phyloP scores from a whole-genome alignment of 192 early-diverging fungal genomes.

The Globomyces pollinis-pini region DNA sequence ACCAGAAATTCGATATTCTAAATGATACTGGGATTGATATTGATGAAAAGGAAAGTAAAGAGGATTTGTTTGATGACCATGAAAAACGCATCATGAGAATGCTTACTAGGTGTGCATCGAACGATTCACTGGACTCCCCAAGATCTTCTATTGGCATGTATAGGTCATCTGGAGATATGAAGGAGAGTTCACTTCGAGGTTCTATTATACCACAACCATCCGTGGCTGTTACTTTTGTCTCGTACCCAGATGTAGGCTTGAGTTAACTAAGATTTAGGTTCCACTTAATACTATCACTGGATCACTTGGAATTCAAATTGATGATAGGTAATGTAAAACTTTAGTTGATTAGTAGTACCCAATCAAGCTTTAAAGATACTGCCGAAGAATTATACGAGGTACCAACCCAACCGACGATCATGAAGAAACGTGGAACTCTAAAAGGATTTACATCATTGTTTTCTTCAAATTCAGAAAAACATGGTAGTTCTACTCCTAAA shows the following conservation, averaged over 20 bases:
- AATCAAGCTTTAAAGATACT: no score
- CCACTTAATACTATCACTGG: no score
- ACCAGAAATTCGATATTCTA: not conserved
- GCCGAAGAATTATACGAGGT: no score
- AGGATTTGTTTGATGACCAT: not conserved
- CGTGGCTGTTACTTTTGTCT: not conserved
- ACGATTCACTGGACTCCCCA: not conserved
- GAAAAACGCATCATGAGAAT: conserved; percentile 8
- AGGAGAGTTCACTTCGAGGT: not conserved
- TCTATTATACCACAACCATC: not conserved
- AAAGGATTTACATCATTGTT: no score
- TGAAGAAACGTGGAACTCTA: no score
- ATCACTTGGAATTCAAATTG: no score
- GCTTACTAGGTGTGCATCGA: conserved; percentile 1
- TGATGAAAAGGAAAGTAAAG: not conserved
- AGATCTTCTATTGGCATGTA: not conserved
- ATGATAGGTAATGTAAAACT: no score
- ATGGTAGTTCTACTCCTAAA: no score
- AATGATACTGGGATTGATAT: conserved; percentile 2
- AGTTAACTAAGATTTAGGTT: not conserved
- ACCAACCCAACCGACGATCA: no score
- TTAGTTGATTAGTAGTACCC: no score
- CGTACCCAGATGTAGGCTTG: not conserved
- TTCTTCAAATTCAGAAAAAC: no score
- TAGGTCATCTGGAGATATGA: not conserved